A percentile compares a stretch with the other conserved stretches of the same genome.
Conservation (phyloP, 208 protist species). For the Trypanosoma lewisi region DNA sequence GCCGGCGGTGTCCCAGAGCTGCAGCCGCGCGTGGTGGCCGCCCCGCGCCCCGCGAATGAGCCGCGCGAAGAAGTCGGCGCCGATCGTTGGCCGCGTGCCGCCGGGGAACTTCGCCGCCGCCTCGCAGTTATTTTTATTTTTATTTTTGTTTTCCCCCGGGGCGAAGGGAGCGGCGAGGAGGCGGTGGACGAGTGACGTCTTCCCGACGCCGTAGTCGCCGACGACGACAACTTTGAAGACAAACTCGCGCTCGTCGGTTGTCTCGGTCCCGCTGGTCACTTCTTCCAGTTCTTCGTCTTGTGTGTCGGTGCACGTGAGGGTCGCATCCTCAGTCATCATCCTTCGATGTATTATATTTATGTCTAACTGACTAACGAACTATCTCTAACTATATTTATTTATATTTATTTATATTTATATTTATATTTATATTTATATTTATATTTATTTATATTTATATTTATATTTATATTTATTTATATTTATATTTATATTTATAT, state of each 20-base stretch:
- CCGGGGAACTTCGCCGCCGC: neutral
- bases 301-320: neutral
- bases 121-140: conserved; percentile 17
- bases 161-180: conserved; percentile 23
- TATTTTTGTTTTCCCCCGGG: conserved; percentile 9
- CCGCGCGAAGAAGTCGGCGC: conserved; percentile 60
- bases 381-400: conserved; percentile 12
- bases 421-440: conserved; percentile 12
- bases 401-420: conserved; percentile 34
- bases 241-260: conserved; percentile 28
- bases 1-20: conserved; percentile 83
- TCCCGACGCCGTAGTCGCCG: conserved; percentile 60
- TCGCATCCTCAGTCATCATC: neutral
- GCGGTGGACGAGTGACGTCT: conserved; percentile 61
- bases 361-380: neutral
- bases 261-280: conserved; percentile 1
- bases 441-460: conserved; percentile 8
- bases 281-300: too few species aligned
- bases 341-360: too few species aligned
- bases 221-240: conserved; percentile 53
- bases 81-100: conserved; percentile 40
- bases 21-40: conserved; percentile 46
- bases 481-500: too few species aligned
- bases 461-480: conserved; percentile 8
- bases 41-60: conserved; percentile 30